These are phyloP conservation scores for Scheffersomyces parashehatae DNA, from an alignment of 1,139 yeast species.

Conservation along the genomic window DNA sequence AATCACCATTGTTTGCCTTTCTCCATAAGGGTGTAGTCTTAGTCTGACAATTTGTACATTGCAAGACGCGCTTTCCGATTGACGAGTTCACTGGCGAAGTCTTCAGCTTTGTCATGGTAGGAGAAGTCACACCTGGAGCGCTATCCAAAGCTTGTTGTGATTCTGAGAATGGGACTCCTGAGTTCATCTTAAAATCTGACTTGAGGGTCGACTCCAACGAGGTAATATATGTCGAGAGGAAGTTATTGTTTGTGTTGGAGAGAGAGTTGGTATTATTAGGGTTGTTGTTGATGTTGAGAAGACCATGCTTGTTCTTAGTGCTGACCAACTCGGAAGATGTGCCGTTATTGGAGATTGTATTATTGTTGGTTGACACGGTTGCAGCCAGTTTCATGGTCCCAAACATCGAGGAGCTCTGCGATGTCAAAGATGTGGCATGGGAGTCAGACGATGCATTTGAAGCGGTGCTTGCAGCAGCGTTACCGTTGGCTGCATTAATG, in stretches of 20 bases:
- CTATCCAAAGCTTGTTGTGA: conserved; percentile 4
- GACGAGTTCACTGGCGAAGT: neutral
- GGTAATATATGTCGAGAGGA: conserved; percentile 41
- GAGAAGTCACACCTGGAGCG: conserved; percentile 1
- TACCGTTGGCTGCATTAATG: conserved; percentile 1
- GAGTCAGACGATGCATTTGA: conserved; percentile 10
- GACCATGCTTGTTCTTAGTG: conserved; percentile 1
- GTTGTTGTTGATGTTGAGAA: neutral
- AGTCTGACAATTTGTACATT: conserved; percentile 48
- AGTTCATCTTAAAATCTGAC: conserved; percentile 20
- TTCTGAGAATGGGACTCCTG: no score
- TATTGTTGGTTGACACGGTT: conserved; percentile 4
- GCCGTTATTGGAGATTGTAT: no score
- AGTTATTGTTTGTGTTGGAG: conserved; percentile 16
- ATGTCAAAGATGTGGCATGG: conserved; percentile 12
- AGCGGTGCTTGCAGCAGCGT: conserved; percentile 1
- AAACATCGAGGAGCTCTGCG: conserved; percentile 13
- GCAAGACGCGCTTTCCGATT: conserved; percentile 25
- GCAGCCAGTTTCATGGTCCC: conserved; percentile 9
- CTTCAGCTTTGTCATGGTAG: conserved; percentile 7
- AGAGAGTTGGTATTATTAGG: neutral
- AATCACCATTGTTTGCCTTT: conserved; percentile 44
- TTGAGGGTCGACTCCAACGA: conserved; percentile 40
- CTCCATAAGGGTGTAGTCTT: conserved; percentile 51
- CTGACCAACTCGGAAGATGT: no score